phyloP scores from a whole-genome alignment of 2,329 filamentous ascomycete genomes.

The Claviceps arundinis region DNA sequence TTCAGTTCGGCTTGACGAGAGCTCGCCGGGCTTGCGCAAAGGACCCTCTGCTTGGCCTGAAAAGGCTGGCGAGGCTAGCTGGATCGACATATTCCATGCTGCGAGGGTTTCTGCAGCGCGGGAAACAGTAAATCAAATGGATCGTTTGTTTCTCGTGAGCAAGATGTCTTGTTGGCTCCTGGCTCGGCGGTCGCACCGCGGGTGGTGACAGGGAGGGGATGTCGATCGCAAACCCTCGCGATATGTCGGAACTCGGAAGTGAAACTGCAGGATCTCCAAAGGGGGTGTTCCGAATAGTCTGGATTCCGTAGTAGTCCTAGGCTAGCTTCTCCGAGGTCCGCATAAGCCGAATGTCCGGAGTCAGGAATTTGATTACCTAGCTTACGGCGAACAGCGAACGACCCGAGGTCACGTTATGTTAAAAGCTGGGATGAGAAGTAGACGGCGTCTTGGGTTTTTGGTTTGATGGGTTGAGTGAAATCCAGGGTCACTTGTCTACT shows the following conservation, averaged over 20 bases:
- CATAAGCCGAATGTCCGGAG: background rate
- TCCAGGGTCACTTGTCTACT: background rate
- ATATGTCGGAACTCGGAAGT: background rate
- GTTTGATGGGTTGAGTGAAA: background rate
- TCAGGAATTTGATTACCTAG: background rate
- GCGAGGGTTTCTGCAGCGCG: slow-evolving; percentile 3
- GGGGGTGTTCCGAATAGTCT: background rate
- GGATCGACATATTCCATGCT: slow-evolving; percentile 25
- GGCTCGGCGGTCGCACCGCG: background rate
- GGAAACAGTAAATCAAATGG: background rate
- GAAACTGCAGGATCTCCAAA: background rate
- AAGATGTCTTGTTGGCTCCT: background rate
- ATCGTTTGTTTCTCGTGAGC: background rate
- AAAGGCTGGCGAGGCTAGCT: slow-evolving; percentile 14
- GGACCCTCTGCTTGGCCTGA: slow-evolving; percentile 16
- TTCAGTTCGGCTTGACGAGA: slow-evolving; percentile 13
- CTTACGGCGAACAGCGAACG: background rate
- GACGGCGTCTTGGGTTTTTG: background rate
- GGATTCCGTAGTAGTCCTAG: background rate
- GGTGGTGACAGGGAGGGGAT: background rate
- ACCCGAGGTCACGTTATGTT: background rate
- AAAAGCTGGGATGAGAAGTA: background rate
- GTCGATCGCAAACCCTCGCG: background rate
- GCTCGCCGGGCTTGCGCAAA: slow-evolving; percentile 13
- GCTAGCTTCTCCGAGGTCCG: background rate